phyloP scores from a whole-genome alignment of 148 eudicot genomes.

The Rhododendron simsii region DNA sequence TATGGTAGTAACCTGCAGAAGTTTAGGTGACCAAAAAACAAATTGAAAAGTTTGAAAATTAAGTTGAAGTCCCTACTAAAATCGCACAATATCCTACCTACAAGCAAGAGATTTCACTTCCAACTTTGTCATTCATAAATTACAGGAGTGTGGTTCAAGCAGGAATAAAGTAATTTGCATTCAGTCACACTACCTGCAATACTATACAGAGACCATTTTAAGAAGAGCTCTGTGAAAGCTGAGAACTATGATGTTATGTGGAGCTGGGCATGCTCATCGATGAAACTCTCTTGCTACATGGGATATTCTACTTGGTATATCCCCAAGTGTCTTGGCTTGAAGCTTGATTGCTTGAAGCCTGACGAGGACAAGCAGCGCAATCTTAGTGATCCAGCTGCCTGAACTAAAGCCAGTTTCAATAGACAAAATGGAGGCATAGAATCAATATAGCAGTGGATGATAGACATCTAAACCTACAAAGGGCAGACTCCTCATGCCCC shows the following conservation, averaged over 20 bases:
- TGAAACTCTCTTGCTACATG: neutral
- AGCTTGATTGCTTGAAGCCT: neutral
- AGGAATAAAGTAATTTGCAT: neutral
- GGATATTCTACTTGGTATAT: neutral
- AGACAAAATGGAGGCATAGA: neutral
- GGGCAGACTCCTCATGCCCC: neutral
- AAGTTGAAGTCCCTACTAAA: neutral
- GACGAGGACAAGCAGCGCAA: neutral
- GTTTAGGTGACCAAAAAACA: neutral
- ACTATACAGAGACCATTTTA: neutral
- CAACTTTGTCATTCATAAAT: neutral
- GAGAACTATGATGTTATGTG: neutral
- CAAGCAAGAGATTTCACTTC: neutral
- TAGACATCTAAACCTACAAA: neutral
- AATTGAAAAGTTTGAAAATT: neutral
- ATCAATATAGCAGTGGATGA: neutral
- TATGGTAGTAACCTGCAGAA: constrained; percentile 80
- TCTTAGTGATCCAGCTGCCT: neutral
- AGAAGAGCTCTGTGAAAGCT: neutral
- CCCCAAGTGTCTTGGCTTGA: neutral
- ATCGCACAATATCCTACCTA: neutral
- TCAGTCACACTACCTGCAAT: neutral
- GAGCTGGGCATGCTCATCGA: neutral
- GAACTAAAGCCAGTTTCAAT: neutral
- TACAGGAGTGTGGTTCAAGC: neutral